Conservation (phyloP, 2,329 filamentous ascomycete species). For the Dothideomycetidae sp. region DNA sequence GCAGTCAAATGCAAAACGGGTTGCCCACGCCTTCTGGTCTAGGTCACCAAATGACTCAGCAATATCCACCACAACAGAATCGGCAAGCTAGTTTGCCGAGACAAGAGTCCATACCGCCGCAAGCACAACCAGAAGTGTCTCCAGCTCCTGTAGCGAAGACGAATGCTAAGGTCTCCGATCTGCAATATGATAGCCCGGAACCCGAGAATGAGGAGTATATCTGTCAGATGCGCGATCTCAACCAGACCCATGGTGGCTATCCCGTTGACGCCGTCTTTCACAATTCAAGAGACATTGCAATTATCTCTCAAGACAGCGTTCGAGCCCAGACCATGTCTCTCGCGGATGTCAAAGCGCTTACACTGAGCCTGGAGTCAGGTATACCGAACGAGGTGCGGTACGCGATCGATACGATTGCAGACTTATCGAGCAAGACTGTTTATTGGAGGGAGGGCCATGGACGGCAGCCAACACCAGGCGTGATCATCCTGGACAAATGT, state of each 20-base stretch:
- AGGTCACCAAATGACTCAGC: constrained; percentile 26
- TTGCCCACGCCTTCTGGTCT: constrained; percentile 16
- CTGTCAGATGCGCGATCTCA: constrained; percentile 13
- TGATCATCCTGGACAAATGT: constrained; percentile 57
- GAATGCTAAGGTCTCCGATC: constrained; percentile 7
- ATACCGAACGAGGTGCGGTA: constrained; percentile 81
- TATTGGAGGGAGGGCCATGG: constrained; percentile 6
- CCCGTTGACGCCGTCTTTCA: constrained; percentile 50
- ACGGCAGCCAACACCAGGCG: constrained; percentile 35
- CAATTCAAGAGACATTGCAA: constrained; percentile 52
- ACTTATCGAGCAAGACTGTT: constrained; percentile 39
- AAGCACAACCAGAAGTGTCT: constrained; percentile 9
- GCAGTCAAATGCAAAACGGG: constrained; percentile 31
- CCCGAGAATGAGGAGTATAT: constrained; percentile 9
- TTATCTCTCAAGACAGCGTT: constrained; percentile 61
- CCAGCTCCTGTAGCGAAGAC: constrained; percentile 9
- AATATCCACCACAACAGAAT: constrained; percentile 23
- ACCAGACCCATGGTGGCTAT: constrained; percentile 47
- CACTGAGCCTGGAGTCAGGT: constrained; percentile 76
- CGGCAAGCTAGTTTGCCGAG: constrained; percentile 15
- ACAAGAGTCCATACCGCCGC: constrained; percentile 8
- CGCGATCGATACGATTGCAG: constrained; percentile 70
- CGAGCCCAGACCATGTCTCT: constrained; percentile 63
- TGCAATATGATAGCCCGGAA: constrained; percentile 11
- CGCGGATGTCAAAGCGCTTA: constrained; percentile 81